Conservation (phyloP, 2,329 filamentous ascomycete species). For the Talaromyces rugulosus region DNA sequence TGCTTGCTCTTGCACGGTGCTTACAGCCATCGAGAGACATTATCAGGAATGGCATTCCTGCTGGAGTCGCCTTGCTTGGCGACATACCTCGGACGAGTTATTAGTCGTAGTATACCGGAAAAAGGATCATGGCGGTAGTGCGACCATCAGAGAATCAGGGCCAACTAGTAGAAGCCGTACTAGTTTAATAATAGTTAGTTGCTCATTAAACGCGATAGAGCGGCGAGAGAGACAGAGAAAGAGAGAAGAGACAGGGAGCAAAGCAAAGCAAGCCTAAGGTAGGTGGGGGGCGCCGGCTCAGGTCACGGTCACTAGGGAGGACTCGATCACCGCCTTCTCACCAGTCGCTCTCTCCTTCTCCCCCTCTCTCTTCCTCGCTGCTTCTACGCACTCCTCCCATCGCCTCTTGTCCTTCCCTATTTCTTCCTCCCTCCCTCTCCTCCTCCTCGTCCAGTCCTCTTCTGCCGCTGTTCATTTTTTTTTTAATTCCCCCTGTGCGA, state of each 20-base stretch:
- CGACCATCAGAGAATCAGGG: not conserved
- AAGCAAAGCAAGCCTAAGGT: not conserved
- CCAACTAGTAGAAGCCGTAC: not conserved
- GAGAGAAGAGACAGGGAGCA: no score
- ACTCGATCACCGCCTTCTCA: not conserved
- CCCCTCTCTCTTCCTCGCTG: not conserved
- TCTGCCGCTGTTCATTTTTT: not conserved
- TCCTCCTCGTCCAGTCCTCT: not conserved
- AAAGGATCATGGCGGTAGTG: not conserved
- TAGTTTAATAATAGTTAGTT: not conserved
- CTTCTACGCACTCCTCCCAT: not conserved
- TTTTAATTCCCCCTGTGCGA: not conserved
- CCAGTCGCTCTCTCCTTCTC: not conserved
- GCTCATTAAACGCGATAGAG: not conserved
- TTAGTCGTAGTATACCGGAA: not conserved
- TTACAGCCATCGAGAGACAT: not conserved
- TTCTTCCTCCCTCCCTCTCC: constrained; percentile 1
- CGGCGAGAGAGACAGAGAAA: not conserved
- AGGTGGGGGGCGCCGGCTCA: not conserved
- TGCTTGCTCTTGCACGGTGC: not conserved
- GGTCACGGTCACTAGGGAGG: not conserved
- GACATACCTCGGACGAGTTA: not conserved
- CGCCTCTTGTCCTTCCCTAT: not conserved
- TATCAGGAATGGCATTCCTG: not conserved
- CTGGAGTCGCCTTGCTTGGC: not conserved